Conservation (phyloP, 2,329 filamentous ascomycete species). For the Aspergillus sojae region DNA sequence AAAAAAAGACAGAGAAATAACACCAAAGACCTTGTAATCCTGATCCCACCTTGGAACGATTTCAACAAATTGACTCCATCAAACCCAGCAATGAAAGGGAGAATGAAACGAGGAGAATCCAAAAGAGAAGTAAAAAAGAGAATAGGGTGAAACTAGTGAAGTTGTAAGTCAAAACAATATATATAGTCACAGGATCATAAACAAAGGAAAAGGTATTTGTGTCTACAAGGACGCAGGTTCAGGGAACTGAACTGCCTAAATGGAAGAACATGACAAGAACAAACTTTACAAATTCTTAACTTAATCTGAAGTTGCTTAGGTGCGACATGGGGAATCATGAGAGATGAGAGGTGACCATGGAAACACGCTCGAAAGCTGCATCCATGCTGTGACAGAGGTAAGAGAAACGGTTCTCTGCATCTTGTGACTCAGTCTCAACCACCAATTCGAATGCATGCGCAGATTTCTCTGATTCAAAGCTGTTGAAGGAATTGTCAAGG, state of each 20-base stretch:
- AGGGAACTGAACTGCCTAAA: constrained; percentile 15
- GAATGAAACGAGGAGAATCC: not conserved
- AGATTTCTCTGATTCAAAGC: constrained; percentile 65
- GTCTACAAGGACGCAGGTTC: constrained; percentile 21
- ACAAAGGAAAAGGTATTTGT: constrained; percentile 27
- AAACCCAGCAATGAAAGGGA: constrained; percentile 5
- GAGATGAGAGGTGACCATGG: constrained; percentile 43
- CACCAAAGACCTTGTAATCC: not conserved
- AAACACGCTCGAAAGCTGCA: constrained; percentile 45
- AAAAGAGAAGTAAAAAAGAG: not conserved
- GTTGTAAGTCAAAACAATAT: constrained; percentile 3
- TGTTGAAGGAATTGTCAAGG: constrained; percentile 46
- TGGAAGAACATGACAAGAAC: constrained; percentile 16
- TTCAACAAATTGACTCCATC: not conserved
- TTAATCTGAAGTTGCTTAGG: constrained; percentile 11
- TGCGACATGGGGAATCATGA: constrained; percentile 37
- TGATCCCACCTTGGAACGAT: constrained; percentile 3
- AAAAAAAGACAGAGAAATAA: not conserved
- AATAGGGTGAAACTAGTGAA: not conserved
- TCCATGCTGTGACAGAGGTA: constrained; percentile 45
- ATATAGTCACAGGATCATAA: constrained; percentile 27
- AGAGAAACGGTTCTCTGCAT: constrained; percentile 36
- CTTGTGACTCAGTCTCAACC: constrained; percentile 45
- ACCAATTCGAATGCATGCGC: constrained; percentile 66
- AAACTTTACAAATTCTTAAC: constrained; percentile 24